These are phyloP conservation scores for Paulownia fortunei DNA, from an alignment of 257 asterid species.

Conservation along the genomic window DNA sequence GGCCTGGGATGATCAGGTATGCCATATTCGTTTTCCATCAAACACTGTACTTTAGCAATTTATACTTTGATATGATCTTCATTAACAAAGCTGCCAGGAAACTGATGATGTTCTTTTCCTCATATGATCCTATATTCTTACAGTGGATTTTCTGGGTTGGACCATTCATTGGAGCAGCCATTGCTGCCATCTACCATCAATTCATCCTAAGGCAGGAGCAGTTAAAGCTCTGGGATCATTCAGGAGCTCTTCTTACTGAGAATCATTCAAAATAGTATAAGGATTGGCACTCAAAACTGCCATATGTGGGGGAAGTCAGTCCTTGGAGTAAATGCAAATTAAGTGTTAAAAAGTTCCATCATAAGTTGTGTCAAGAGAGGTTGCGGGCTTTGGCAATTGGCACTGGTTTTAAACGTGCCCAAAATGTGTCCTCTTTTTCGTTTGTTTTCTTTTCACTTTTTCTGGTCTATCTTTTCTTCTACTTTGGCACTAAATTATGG, in stretches of 20 bases:
- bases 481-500: neutral
- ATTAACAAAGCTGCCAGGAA: neutral
- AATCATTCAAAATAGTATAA: no score
- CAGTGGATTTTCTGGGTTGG: conserved; percentile 97
- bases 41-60: neutral
- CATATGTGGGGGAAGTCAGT: no score
- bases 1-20: conserved; percentile 79
- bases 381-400: conserved; percentile 7
- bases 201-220: conserved; percentile 75
- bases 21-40: no score
- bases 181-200: conserved; percentile 81
- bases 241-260: conserved; percentile 58
- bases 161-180: conserved; percentile 80
- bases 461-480: neutral
- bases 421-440: neutral
- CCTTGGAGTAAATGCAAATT: no score
- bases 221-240: conserved; percentile 78
- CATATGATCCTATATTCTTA: neutral
- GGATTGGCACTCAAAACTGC: no score
- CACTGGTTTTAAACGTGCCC: conserved; percentile 38
- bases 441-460: neutral
- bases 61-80: neutral
- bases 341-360: neutral
- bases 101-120: neutral
- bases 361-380: neutral